phyloP scores from a whole-genome alignment of 768 basidiomycete genomes.

The Trametes sanguinea region DNA sequence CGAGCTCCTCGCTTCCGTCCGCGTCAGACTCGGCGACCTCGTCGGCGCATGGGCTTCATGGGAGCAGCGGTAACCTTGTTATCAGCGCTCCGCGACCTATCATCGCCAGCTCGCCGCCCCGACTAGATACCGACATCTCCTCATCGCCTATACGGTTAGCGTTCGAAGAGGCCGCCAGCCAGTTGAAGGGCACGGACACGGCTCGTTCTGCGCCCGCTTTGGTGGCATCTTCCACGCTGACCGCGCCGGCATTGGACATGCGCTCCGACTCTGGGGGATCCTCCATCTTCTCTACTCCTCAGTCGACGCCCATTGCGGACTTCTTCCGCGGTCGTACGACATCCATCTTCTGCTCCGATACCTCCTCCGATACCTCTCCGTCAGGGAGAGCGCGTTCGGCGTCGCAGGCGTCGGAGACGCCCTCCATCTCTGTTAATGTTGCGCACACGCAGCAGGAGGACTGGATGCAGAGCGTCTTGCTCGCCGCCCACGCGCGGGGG shows the following conservation, averaged over 20 bases:
- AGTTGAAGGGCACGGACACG: conserved; percentile 3
- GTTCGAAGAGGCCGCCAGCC: conserved; percentile 17
- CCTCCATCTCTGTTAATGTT: conserved; percentile 41
- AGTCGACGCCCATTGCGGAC: conserved; percentile 34
- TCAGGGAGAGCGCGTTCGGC: conserved; percentile 17
- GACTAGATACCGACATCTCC: conserved; percentile 29
- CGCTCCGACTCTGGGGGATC: conserved; percentile 28
- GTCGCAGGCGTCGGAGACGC: conserved; percentile 45
- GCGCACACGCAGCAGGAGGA: conserved; percentile 55
- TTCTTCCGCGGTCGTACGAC: conserved; percentile 29
- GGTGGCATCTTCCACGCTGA: background rate
- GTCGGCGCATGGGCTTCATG: conserved; percentile 3
- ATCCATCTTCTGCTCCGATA: conserved; percentile 17
- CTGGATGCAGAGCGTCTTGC: conserved; percentile 74
- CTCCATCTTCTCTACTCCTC: conserved; percentile 30
- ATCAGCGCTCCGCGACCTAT: conserved; percentile 7
- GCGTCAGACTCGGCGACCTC: conserved; percentile 8
- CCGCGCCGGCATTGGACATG: background rate
- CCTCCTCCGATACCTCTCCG: conserved; percentile 6
- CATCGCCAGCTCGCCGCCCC: conserved; percentile 25
- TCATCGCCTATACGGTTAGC: conserved; percentile 31
- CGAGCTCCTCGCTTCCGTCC: conserved; percentile 39
- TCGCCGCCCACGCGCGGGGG: conserved; percentile 44
- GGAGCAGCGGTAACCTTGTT: background rate
- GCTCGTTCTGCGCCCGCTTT: conserved; percentile 12